Evolutionary conservation across 345 rosid species (phyloP).

Genomic region (Eucalyptus sp.): DNA sequence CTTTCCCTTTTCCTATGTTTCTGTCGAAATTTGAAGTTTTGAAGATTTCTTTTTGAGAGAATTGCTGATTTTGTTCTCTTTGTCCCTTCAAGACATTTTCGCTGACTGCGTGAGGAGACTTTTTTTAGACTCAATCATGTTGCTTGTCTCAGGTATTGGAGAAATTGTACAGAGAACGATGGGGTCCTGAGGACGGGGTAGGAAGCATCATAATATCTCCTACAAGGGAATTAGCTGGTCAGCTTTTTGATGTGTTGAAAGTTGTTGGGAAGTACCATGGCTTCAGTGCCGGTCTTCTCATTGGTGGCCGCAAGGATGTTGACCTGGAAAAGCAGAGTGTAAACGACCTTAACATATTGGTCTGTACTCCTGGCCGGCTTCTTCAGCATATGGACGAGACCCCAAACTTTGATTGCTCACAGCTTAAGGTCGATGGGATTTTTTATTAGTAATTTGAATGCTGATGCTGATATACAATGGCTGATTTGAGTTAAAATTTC

Average conservation of each 20-base stretch:
- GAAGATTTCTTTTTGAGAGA: background rate
- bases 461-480: background rate
- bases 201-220: conserved; percentile 93
- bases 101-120: background rate
- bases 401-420: conserved; percentile 83
- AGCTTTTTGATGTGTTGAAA: conserved; percentile 69
- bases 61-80: background rate
- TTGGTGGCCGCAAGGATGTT: conserved; percentile 86
- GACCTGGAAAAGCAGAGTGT: conserved; percentile 72
- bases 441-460: background rate
- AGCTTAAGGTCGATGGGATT: conserved; percentile 55
- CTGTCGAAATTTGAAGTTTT: background rate
- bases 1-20: background rate
- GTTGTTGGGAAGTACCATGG: conserved; percentile 65
- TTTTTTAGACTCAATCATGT: background rate
- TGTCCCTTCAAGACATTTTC: background rate
- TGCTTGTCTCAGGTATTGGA: conserved; percentile 44
- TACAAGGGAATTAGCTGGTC: conserved; percentile 79
- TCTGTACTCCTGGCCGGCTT: conserved; percentile 94
- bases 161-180: conserved; percentile 67
- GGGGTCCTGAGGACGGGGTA: conserved; percentile 89
- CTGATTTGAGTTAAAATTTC: conserved; percentile 22
- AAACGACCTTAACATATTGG: conserved; percentile 68
- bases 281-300: conserved; percentile 81
- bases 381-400: conserved; percentile 99